Conservation (phyloP, 1,284 basidiomycete genomes). For the Sanguinoderma infundibulare region DNA sequence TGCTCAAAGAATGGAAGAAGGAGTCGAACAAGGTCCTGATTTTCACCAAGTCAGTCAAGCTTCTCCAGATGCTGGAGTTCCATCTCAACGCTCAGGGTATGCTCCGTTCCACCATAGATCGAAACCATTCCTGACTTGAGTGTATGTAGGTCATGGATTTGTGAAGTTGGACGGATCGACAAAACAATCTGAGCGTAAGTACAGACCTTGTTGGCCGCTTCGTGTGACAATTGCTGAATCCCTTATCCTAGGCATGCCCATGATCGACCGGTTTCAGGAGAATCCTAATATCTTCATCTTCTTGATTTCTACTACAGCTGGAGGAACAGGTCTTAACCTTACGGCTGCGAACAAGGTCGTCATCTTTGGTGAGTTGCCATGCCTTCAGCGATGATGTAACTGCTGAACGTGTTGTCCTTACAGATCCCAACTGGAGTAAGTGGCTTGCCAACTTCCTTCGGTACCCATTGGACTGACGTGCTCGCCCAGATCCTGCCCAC, state of each 20-base stretch:
- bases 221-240: not conserved
- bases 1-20: conserved; percentile 69
- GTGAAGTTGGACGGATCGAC: conserved; percentile 77
- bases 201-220: not conserved
- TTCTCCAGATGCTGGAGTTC: conserved; percentile 80
- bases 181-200: conserved; percentile 65
- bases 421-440: conserved; percentile 92
- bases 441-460: conserved; percentile 9
- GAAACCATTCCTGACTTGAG: no score
- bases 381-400: not conserved
- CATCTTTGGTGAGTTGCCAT: conserved; percentile 67
- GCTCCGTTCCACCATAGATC: not conserved
- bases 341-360: conserved; percentile 85
- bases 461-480: not conserved
- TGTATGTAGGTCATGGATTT: conserved; percentile 58
- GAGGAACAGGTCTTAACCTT: conserved; percentile 77
- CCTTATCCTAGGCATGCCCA: conserved; percentile 66
- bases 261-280: conserved; percentile 83
- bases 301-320: conserved; percentile 79
- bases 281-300: conserved; percentile 78
- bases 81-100: conserved; percentile 63
- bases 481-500: conserved; percentile 73
- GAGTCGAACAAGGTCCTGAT: conserved; percentile 82
- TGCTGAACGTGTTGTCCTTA: not conserved
- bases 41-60: conserved; percentile 85